Percentiles rank a stretch among this genome's conserved stretches.
Evolutionary conservation across 441 rosid genomes (phyloP).

Genomic region (Populus tomentosa): DNA sequence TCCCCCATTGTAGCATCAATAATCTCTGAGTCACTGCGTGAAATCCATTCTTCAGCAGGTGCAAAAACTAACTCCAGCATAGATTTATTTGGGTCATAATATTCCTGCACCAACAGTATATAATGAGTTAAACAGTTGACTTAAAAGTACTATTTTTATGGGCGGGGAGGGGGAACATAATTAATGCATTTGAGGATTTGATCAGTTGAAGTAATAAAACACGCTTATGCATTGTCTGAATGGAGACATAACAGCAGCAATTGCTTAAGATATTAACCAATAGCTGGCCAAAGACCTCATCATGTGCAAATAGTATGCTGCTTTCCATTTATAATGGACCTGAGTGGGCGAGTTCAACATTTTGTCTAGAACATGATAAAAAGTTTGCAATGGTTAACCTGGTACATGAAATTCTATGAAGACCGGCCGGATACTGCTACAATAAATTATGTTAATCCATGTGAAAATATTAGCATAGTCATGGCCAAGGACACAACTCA

Average conservation of each 20-base stretch:
- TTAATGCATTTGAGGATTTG: constrained; percentile 1
- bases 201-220: background rate
- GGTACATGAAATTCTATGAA: background rate
- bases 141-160: background rate
- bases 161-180: background rate
- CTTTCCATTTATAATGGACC: background rate
- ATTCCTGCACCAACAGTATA: constrained; percentile 48
- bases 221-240: background rate
- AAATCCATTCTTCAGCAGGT: constrained; percentile 95
- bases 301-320: background rate
- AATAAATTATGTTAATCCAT: too few species aligned
- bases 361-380: too few species aligned
- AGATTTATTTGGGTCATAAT: constrained; percentile 78
- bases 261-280: background rate
- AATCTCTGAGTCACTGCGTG: constrained; percentile 67
- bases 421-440: background rate
- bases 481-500: background rate
- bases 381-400: background rate
- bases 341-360: too few species aligned
- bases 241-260: background rate
- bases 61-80: constrained; percentile 98
- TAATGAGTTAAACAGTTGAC: background rate
- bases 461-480: background rate
- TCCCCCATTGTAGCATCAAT: constrained; percentile 95
- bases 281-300: background rate